Conservation (phyloP, 306 rosid genomes). For the Hippophae tibetana region DNA sequence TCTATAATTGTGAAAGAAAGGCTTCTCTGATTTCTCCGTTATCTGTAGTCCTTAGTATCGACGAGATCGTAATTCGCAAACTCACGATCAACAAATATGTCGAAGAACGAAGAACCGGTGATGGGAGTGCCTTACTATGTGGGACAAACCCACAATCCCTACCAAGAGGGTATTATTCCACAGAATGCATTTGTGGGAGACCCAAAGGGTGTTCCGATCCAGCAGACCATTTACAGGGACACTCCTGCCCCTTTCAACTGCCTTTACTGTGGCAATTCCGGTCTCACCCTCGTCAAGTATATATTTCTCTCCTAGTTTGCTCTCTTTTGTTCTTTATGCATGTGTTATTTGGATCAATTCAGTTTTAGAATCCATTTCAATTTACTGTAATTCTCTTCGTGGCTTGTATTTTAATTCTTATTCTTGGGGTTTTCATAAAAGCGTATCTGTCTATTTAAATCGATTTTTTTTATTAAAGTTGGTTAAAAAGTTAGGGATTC, state of each 20-base stretch:
- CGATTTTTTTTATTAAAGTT: neutral
- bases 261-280: slow-evolving; percentile 41
- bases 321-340: neutral
- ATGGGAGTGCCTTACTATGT: slow-evolving; percentile 55
- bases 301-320: neutral
- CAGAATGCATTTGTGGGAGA: slow-evolving; percentile 60
- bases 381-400: neutral
- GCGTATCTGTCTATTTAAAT: neutral
- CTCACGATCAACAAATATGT: slow-evolving; percentile 17
- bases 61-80: too few species aligned
- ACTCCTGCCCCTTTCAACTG: slow-evolving; percentile 90
- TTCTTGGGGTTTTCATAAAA: neutral
- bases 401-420: neutral
- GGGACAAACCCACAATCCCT: slow-evolving; percentile 21
- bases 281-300: slow-evolving; percentile 46
- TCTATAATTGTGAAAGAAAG: too few species aligned
- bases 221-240: slow-evolving; percentile 73
- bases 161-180: slow-evolving; percentile 52
- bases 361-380: neutral
- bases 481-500: neutral
- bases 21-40: too few species aligned
- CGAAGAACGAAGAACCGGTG: slow-evolving; percentile 33
- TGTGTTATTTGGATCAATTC: neutral
- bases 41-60: too few species aligned
- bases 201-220: slow-evolving; percentile 68